Conservation (phyloP, 2,329 filamentous ascomycete genomes). For the Clarireedia monteithiana region DNA sequence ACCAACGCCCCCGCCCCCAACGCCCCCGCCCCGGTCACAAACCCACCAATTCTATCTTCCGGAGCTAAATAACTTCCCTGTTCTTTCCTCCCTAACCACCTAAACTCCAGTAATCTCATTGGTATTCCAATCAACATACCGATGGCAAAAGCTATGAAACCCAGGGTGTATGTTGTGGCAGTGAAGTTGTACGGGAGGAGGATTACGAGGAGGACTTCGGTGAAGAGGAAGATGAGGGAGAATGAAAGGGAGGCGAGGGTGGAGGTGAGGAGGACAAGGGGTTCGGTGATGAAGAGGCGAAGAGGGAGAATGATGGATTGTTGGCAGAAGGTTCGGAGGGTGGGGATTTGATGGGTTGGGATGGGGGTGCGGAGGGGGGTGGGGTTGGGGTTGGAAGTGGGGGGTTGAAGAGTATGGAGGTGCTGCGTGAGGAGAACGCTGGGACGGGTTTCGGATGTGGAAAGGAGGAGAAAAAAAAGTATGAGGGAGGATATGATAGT, state of each 20-base stretch:
- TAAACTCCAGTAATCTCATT: constrained; percentile 35
- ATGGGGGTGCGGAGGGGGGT: no score
- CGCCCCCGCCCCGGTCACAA: constrained; percentile 36
- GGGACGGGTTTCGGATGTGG: constrained; percentile 38
- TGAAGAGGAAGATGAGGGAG: constrained; percentile 41
- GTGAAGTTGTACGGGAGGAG: constrained; percentile 32
- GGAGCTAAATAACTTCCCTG: constrained; percentile 23
- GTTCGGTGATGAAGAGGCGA: constrained; percentile 38
- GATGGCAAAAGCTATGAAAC: constrained; percentile 34
- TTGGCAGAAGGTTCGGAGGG: constrained; percentile 31
- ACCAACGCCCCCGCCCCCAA: no score
- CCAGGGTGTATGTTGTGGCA: constrained; percentile 30
- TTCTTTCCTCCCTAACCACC: constrained; percentile 22
- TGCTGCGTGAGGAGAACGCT: constrained; percentile 33
- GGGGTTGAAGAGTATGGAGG: constrained; percentile 20
- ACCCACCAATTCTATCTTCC: constrained; percentile 42
- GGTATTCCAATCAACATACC: constrained; percentile 36
- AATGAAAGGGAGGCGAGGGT: constrained; percentile 37
- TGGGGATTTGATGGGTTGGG: constrained; percentile 33
- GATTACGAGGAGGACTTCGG: constrained; percentile 35
- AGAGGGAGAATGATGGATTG: constrained; percentile 35
- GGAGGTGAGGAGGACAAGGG: constrained; percentile 37
- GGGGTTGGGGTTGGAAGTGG: constrained; percentile 31
- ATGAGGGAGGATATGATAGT: constrained; percentile 32
- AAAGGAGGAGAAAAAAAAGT: constrained; percentile 30